Conservation (phyloP, 1,284 basidiomycete genomes). For the Leccinum griseonigrum region DNA sequence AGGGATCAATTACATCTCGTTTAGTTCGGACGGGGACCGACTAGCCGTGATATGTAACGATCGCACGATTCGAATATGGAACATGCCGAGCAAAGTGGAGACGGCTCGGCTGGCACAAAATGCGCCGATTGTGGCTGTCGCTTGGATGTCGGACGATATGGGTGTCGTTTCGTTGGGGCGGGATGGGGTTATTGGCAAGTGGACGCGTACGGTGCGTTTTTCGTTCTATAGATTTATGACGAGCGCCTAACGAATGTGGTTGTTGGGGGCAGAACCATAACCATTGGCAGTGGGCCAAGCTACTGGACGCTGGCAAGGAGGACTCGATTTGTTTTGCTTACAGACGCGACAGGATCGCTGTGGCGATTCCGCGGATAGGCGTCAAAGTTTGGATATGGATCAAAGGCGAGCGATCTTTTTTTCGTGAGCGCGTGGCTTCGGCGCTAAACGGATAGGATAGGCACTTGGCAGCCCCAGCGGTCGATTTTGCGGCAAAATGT, state of each 20-base stretch:
- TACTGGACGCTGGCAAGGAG: conserved; percentile 47
- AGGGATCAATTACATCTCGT: conserved; percentile 42
- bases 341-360: conserved; percentile 53
- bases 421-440: not conserved
- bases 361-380: conserved; percentile 53
- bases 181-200: conserved; percentile 57
- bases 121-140: conserved; percentile 42
- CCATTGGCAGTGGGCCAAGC: conserved; percentile 56
- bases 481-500: conserved; percentile 60
- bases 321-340: conserved; percentile 55
- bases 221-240: not conserved
- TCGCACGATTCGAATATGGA: conserved; percentile 57
- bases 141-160: conserved; percentile 56
- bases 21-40: conserved; percentile 46
- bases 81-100: conserved; percentile 25
- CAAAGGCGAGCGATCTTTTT: conserved; percentile 42
- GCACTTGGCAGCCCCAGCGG: conserved; percentile 57
- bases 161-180: conserved; percentile 53
- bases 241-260: not conserved
- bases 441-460: conserved; percentile 29
- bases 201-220: conserved; percentile 50
- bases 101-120: conserved; percentile 39
- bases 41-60: conserved; percentile 56
- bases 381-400: conserved; percentile 65
- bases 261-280: conserved; percentile 39